Percentiles rank a stretch among this genome's conserved stretches.
These are phyloP conservation scores for Cylindrodendrum hubeiense DNA, from an alignment of 2,329 filamentous ascomycete genomes.

Conservation along the genomic window DNA sequence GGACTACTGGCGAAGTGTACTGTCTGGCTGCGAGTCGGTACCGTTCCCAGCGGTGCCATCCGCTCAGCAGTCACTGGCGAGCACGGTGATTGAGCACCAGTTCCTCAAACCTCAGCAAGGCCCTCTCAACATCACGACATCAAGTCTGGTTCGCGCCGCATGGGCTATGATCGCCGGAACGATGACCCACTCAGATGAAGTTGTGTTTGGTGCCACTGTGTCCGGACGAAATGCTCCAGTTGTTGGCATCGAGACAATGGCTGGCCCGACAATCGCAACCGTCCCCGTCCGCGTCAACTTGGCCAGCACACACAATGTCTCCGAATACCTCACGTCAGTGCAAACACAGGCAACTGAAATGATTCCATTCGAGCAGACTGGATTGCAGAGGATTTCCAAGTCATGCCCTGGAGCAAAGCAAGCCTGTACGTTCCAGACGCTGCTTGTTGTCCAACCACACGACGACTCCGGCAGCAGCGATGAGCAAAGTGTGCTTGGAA, in stretches of 20 bases:
- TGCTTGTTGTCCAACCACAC: conserved; percentile 21
- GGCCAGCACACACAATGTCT: conserved; percentile 45
- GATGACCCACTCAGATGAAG: conserved; percentile 32
- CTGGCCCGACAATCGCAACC: conserved; percentile 29
- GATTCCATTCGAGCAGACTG: conserved; percentile 28
- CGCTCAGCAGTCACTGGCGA: neutral
- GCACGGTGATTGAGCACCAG: neutral
- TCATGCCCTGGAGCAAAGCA: neutral
- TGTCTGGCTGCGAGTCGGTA: neutral
- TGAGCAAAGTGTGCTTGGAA: neutral
- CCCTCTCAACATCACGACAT: conserved; percentile 5
- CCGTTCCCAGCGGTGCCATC: conserved; percentile 22
- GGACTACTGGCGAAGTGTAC: conserved; percentile 10
- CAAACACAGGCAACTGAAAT: conserved; percentile 32
- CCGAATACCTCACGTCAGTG: conserved; percentile 55
- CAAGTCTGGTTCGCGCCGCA: conserved; percentile 42
- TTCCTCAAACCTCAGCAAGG: neutral
- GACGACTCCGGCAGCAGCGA: neutral
- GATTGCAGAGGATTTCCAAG: conserved; percentile 17
- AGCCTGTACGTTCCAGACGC: conserved; percentile 19
- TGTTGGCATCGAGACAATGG: conserved; percentile 34
- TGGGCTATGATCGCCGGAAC: conserved; percentile 42
- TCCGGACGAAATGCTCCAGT: conserved; percentile 43
- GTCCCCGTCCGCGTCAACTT: conserved; percentile 36
- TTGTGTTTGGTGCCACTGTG: conserved; percentile 41